phyloP scores from a whole-genome alignment of 2,329 filamentous ascomycete species.

The Ilyonectria sp. region DNA sequence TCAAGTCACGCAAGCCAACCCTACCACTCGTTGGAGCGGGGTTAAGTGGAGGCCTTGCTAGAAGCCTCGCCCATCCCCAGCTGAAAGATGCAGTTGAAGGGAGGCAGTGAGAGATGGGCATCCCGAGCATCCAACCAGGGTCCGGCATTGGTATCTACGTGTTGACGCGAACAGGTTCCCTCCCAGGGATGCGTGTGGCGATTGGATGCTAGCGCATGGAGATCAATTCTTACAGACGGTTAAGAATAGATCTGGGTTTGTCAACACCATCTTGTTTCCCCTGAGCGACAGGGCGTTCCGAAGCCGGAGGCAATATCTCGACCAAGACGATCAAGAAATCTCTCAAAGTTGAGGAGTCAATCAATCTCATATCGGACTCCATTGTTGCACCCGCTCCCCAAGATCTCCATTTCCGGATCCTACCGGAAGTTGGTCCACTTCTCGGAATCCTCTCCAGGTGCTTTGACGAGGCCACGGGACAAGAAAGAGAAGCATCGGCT shows the following conservation, averaged over 20 bases:
- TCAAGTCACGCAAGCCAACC: constrained; percentile 25
- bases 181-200: constrained; percentile 37
- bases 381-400: not conserved
- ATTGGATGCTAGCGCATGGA: constrained; percentile 40
- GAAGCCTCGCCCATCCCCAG: constrained; percentile 35
- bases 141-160: constrained; percentile 34
- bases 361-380: constrained; percentile 3
- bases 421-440: constrained; percentile 30
- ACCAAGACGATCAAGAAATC: not conserved
- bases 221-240: not conserved
- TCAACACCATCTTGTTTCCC: constrained; percentile 8
- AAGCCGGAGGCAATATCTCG: not conserved
- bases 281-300: not conserved
- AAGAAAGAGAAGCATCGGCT: constrained; percentile 3
- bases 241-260: constrained; percentile 6
- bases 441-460: constrained; percentile 24
- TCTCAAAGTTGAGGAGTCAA: not conserved
- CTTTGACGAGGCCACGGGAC: constrained; percentile 17
- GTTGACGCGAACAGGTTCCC: constrained; percentile 42
- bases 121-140: constrained; percentile 44
- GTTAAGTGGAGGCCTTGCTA: constrained; percentile 25
- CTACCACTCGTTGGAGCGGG: constrained; percentile 32
- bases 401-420: constrained; percentile 28
- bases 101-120: constrained; percentile 43
- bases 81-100: constrained; percentile 32